Base-by-base conservation (phyloP, 768 basidiomycete genomes). In the Naematelia aurantialba region DNA sequence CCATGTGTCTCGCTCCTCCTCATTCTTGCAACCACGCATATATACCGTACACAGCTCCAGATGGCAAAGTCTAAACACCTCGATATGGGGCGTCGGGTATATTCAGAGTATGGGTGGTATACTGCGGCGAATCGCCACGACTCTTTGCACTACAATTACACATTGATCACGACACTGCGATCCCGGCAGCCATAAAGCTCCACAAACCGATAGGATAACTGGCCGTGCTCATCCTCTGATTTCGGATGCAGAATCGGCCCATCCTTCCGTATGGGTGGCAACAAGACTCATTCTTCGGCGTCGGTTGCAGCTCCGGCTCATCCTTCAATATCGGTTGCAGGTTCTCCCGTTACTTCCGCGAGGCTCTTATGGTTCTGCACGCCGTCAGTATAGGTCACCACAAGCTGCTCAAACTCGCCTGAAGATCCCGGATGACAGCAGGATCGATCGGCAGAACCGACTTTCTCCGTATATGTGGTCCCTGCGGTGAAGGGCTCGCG, bases 381-480 rank as follows among this genome's bases (percentile, higher is more conserved):
- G 8, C 34, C 8, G 8, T 39, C 34, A n/a, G n/a, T n/a, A n/a
- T n/a, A n/a, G n/a, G 34, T 39, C 34, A 39, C 8, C 34, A 39
- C 17, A n/a, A n/a, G n/a, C n/a, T n/a, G n/a, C n/a, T n/a, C n/a
- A n/a, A 12, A 57, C 64, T 52, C 39, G 69, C 72, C 58, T 74
- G 68, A 5, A 77, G 61, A 69, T 77, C 76, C 12, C 72, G 56
- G 69, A 74, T 70, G 22, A 77, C 76, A 10, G 67, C 68, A 12
- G 76, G 76, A 52, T 77, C 76, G 44, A 77, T 87, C 79, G 91
- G 93, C 61, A 97, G 81, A 48, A 94, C 92, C 70, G 91, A 94
- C 81, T 92, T 96, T 77, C 94, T 84, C 68, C 94, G 85, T 30
- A 93, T 85, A 78, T 99, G 94, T 55, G 91, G 82, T 45, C 86